Evolutionary conservation across 2,329 filamentous ascomycete species (phyloP), one percentile per base, ranked within the genome.

Genomic region (Aspergillus quadrilineatus): DNA sequence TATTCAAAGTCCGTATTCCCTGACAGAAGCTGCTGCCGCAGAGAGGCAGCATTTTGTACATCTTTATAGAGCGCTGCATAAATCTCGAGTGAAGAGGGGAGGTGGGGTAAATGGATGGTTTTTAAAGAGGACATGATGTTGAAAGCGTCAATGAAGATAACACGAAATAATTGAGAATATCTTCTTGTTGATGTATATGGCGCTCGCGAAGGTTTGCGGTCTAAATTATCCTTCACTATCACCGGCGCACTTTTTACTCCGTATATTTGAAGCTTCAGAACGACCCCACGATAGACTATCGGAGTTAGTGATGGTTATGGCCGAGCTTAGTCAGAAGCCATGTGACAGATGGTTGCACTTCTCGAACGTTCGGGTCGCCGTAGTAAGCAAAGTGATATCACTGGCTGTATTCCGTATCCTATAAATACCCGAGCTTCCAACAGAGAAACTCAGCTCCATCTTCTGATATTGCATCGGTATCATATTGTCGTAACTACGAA

Each of bases 1-100:
- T 97, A 97, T 74, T 97, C 92, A 66, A 92, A 97, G 7, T 88
- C 87, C 9, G 84, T 69, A 69, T 97, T 96, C 51, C 90, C 89
- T 5, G 85, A 82, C n/a, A 97, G 80, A 4, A 99, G 84, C 76
- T 97, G 92, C 64, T 87, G 80, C 51, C 92, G 88, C 43, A 99
- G 80, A 68, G 88, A 92, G 0, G 83, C 75, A 9, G 91, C 83
- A 72, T 99, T 99, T 60, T 82, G 72, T 55, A 97, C 84, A 70
- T 90, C 78, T 22, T 79, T 82, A 77, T 94, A 97, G 32, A 96
- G 77, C 43, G 85, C 87, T 49, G 90, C 76, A 73, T 94, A 86
- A 30, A 96, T 79, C 6, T 83, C 80, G 70, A 91, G 80, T 29
- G 80, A 78, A 6, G 79, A 68, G 1, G 90, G 89, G 43, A 95